A percentile compares a stretch with the other conserved stretches of the same genome.
Conservation (phyloP, 202 grass and related monocot species). For the Sporobolus alterniflorus region DNA sequence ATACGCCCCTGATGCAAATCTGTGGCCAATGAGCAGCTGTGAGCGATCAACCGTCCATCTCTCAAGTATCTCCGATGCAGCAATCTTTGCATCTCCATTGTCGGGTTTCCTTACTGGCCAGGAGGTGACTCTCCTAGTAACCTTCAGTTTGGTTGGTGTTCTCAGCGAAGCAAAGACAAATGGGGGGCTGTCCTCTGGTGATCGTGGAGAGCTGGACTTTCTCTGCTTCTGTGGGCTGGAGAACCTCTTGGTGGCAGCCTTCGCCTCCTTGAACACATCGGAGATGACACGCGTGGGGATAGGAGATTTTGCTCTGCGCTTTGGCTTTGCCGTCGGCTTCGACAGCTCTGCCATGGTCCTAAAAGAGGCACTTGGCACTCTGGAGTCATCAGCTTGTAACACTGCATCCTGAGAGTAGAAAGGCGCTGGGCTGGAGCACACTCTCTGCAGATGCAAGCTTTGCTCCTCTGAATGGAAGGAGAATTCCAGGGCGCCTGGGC, state of each 20-base stretch:
- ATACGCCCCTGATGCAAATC: conserved; percentile 83
- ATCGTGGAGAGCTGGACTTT: conserved; percentile 36
- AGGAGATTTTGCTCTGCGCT: conserved; percentile 67
- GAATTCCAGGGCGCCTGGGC: conserved; percentile 43
- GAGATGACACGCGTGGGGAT: conserved; percentile 62
- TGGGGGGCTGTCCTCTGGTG: conserved; percentile 32
- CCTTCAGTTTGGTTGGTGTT: conserved; percentile 24
- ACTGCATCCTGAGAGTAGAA: conserved; percentile 28
- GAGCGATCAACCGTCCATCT: conserved; percentile 80
- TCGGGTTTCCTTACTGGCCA: conserved; percentile 55
- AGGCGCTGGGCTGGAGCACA: conserved; percentile 58
- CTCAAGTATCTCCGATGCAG: conserved; percentile 76
- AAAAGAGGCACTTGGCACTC: conserved; percentile 18
- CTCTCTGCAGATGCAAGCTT: conserved; percentile 49
- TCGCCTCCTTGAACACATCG: conserved; percentile 88
- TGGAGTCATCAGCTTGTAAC: neutral
- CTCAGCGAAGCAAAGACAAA: conserved; percentile 40
- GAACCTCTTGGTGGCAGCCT: conserved; percentile 71
- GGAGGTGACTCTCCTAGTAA: conserved; percentile 44
- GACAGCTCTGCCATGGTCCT: neutral
- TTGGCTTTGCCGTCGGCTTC: conserved; percentile 47
- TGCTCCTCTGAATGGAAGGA: conserved; percentile 74
- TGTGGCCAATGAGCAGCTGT: conserved; percentile 69
- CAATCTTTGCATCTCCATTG: conserved; percentile 49
- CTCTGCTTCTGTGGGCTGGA: conserved; percentile 76